phyloP scores from a whole-genome alignment of 495 filamentous ascomycete species.

The Tuber indicum region DNA sequence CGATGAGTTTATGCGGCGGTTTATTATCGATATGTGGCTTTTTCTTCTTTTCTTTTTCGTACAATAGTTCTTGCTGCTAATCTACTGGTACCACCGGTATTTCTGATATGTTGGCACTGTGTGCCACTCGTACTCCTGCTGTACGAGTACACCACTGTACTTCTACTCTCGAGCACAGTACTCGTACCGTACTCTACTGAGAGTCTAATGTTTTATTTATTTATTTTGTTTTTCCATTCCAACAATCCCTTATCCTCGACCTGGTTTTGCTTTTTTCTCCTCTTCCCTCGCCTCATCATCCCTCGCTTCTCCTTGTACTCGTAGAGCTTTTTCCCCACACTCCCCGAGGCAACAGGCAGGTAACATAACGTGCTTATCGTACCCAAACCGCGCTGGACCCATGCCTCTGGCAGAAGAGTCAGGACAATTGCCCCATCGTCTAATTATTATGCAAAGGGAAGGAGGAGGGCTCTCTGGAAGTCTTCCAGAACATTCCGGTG shows the following conservation, averaged over 20 bases:
- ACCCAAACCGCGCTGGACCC: background rate
- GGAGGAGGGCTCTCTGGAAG: constrained; percentile 17
- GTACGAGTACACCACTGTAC: background rate
- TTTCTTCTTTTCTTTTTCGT: background rate
- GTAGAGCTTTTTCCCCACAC: background rate
- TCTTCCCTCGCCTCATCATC: background rate
- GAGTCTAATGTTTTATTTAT: background rate
- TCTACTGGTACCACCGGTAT: background rate
- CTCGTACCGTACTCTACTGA: background rate
- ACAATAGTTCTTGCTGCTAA: background rate
- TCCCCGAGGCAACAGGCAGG: background rate
- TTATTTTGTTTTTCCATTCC: background rate
- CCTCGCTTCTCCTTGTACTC: background rate
- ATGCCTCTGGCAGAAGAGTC: background rate
- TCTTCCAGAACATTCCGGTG: constrained; percentile 32
- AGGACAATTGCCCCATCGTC: background rate
- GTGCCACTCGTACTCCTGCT: background rate
- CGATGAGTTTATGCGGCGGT: background rate
- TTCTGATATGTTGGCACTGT: background rate
- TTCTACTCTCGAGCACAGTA: background rate
- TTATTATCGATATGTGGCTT: background rate
- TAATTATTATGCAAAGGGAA: background rate
- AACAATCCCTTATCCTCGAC: background rate
- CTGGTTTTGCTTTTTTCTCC: background rate
- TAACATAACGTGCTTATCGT: background rate